phyloP scores from a whole-genome alignment of 345 rosid genomes.

The Moringa oleifera region DNA sequence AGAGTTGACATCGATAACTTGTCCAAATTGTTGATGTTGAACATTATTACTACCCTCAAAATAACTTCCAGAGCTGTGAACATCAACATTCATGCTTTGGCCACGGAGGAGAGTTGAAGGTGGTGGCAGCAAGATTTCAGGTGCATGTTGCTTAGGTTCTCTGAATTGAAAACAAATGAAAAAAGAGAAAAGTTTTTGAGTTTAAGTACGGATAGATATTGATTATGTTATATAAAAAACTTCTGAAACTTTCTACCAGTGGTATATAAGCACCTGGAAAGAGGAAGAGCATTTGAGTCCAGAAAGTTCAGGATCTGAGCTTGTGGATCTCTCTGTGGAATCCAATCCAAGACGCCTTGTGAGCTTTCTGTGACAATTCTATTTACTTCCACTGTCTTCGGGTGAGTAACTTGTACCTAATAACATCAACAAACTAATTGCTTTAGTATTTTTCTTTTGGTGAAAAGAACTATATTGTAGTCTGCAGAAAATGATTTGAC shows the following conservation, averaged over 20 bases:
- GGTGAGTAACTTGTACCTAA: slow-evolving; percentile 19
- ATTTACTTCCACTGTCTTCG: slow-evolving; percentile 11
- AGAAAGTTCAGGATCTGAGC: slow-evolving; percentile 25
- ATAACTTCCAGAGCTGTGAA: slow-evolving; percentile 6
- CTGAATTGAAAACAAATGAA: background rate
- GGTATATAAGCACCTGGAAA: slow-evolving; percentile 27
- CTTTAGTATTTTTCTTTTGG: background rate
- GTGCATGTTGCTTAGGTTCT: background rate
- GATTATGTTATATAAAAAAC: no score
- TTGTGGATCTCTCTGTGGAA: slow-evolving; percentile 26
- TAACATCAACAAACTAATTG: background rate
- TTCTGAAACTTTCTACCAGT: no score
- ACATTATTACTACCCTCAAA: slow-evolving; percentile 2
- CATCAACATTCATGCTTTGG: slow-evolving; percentile 13
- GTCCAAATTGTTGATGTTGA: slow-evolving; percentile 13
- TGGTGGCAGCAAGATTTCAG: background rate
- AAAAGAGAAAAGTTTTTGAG: no score
- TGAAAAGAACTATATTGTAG: no score
- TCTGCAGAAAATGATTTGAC: no score
- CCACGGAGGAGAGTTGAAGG: background rate
- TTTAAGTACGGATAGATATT: no score
- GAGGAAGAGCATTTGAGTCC: slow-evolving; percentile 33
- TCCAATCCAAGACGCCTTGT: slow-evolving; percentile 25
- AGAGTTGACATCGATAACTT: no score
- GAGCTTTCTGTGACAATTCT: slow-evolving; percentile 16